Evolutionary conservation across 148 eudicot genomes (phyloP).

Genomic region (Pouteria glomerata): DNA sequence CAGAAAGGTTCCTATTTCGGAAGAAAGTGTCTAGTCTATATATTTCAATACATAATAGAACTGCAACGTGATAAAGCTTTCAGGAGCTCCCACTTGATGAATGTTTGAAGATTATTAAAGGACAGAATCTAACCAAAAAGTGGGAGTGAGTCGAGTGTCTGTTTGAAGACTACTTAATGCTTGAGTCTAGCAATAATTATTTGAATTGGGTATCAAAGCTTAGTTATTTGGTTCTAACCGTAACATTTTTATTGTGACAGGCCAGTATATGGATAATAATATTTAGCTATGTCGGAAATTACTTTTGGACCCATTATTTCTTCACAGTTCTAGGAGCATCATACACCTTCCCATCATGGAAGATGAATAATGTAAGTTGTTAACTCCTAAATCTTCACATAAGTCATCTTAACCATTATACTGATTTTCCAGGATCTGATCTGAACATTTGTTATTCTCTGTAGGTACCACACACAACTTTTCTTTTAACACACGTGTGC

Average conservation of each 20-base stretch:
- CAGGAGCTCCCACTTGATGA: too few relatives aligned
- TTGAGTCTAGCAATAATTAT: neutral
- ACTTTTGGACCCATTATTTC: constrained; percentile 99
- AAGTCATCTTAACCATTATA: neutral
- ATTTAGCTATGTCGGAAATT: constrained; percentile 97
- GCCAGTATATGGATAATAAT: constrained; percentile 89
- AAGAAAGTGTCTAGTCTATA: too few relatives aligned
- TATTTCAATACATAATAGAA: too few relatives aligned
- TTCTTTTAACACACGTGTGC: constrained; percentile 83
- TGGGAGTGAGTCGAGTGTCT: too few relatives aligned
- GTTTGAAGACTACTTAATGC: neutral
- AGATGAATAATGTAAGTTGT: constrained; percentile 88
- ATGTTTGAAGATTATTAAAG: too few relatives aligned
- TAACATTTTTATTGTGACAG: constrained; percentile 35
- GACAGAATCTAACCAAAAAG: too few relatives aligned
- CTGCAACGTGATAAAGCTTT: too few relatives aligned
- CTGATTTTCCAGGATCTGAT: neutral
- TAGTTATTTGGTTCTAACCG: constrained; percentile 9
- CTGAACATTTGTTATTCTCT: constrained; percentile 16
- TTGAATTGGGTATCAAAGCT: neutral
- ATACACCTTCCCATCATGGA: constrained; percentile 98
- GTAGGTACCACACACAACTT: constrained; percentile 96
- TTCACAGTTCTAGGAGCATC: constrained; percentile 97
- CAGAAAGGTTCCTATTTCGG: too few relatives aligned
- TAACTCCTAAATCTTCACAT: neutral